These are phyloP conservation scores for Penicillium psychrofluorescens DNA, from an alignment of 495 filamentous ascomycete genomes.

Conservation along the genomic window DNA sequence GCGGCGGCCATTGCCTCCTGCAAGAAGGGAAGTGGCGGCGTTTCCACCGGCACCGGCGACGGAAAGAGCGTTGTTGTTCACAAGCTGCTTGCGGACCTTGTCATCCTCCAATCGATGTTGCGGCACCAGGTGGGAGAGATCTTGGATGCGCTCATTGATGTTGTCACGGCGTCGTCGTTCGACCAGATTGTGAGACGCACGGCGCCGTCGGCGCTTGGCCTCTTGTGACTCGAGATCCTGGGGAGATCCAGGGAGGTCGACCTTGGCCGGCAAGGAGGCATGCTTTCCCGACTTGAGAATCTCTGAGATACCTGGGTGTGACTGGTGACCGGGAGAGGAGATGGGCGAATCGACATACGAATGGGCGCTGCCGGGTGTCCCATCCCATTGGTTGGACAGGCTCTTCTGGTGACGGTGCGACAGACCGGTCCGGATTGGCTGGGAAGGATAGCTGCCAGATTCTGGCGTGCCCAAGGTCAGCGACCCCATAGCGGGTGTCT, in stretches of 20 bases:
- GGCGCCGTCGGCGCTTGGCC: constrained; percentile 79
- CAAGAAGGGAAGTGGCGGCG: constrained; percentile 78
- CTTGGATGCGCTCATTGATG: constrained; percentile 97
- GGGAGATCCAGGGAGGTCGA: constrained; percentile 44
- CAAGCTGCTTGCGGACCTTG: constrained; percentile 88
- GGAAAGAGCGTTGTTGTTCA: constrained; percentile 82
- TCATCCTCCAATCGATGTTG: constrained; percentile 92
- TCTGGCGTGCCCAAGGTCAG: constrained; percentile 57
- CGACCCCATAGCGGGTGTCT: constrained; percentile 55
- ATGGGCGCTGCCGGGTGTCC: constrained; percentile 67
- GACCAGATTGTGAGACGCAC: constrained; percentile 94
- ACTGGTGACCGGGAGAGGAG: constrained; percentile 54
- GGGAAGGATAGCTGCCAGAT: constrained; percentile 61
- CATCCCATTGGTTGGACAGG: constrained; percentile 74
- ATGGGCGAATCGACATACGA: constrained; percentile 80
- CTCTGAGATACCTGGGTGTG: constrained; percentile 59
- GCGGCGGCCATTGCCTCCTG: constrained; percentile 73
- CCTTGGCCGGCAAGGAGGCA: constrained; percentile 63
- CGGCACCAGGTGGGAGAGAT: constrained; percentile 88
- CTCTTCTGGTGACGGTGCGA: constrained; percentile 70
- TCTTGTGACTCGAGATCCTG: constrained; percentile 70
- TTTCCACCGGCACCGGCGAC: constrained; percentile 66
- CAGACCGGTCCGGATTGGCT: constrained; percentile 60
- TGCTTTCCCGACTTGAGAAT: constrained; percentile 63
- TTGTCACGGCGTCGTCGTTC: constrained; percentile 93